These are phyloP conservation scores for Wickerhamiella lipophila DNA, from an alignment of 805 yeast species.

Conservation along the genomic window DNA sequence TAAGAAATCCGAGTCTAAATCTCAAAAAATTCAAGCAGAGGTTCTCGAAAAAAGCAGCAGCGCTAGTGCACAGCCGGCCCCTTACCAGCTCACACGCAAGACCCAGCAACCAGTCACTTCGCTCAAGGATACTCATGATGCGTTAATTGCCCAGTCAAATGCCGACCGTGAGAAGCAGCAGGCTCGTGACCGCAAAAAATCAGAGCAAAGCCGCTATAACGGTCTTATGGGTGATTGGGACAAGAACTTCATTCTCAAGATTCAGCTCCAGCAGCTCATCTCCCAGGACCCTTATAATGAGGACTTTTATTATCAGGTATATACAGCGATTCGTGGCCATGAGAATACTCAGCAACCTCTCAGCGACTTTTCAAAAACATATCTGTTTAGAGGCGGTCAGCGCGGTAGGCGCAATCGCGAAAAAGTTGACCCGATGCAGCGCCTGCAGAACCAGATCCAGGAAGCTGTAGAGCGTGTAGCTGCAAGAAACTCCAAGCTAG, in stretches of 20 bases:
- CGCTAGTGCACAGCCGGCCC: constrained; percentile 2
- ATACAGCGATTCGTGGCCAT: constrained; percentile 51
- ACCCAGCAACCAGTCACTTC: neutral
- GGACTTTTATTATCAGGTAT: constrained; percentile 91
- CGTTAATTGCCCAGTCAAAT: constrained; percentile 3
- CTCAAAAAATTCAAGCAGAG: neutral
- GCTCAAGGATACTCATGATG: constrained; percentile 6
- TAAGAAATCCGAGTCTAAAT: neutral
- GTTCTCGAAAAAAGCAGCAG: neutral
- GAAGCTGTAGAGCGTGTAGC: constrained; percentile 94
- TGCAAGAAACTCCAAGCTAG: constrained; percentile 71
- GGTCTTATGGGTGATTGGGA: constrained; percentile 97
- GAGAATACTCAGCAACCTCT: constrained; percentile 43
- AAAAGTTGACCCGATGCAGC: constrained; percentile 70
- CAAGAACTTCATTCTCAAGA: constrained; percentile 86
- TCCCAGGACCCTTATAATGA: constrained; percentile 95
- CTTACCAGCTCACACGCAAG: constrained; percentile 9
- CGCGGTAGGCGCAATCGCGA: constrained; percentile 36
- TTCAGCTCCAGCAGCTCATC: constrained; percentile 89
- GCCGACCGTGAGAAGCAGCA: constrained; percentile 8
- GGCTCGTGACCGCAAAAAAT: constrained; percentile 2
- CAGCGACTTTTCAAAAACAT: constrained; percentile 83
- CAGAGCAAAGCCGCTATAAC: constrained; percentile 35
- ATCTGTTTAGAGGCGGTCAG: constrained; percentile 82
- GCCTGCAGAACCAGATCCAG: constrained; percentile 97